phyloP scores from a whole-genome alignment of 228 moss, liverwort and hornwort species.

The Sphagnum magellanicum region DNA sequence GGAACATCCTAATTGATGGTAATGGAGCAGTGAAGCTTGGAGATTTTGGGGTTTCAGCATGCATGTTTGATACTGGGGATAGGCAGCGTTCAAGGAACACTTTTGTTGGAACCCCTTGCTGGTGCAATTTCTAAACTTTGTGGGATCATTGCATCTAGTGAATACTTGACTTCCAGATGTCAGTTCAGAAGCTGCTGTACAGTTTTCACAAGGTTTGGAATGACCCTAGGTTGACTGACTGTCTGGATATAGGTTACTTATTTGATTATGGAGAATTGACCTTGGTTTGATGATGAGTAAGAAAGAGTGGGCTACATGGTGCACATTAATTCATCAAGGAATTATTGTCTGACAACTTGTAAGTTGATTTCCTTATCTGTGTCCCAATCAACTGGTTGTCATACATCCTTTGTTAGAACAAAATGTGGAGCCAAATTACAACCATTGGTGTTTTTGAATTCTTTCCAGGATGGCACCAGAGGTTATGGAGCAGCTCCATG shows the following conservation, averaged over 20 bases:
- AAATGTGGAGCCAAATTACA: background rate
- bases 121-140: slow-evolving; percentile 23
- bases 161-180: no score
- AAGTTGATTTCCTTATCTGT: background rate
- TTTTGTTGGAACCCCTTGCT: slow-evolving; percentile 97
- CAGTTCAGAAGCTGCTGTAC: no score
- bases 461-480: slow-evolving; percentile 92
- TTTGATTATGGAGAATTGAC: no score
- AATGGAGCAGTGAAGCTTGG: slow-evolving; percentile 89
- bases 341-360: background rate
- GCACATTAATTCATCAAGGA: background rate
- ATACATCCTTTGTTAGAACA: background rate
- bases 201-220: no score
- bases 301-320: background rate
- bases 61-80: slow-evolving; percentile 99
- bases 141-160: background rate
- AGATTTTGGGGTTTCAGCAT: slow-evolving; percentile 96
- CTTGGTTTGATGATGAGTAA: background rate
- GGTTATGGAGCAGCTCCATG: slow-evolving; percentile 99
- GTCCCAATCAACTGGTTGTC: no score
- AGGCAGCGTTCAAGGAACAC: slow-evolving; percentile 93
- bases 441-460: background rate
- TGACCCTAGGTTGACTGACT: no score
- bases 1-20: slow-evolving; percentile 80
- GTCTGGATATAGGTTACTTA: no score